Evolutionary conservation across 805 yeast genomes (phyloP).

Genomic region (Myxozyma vanderwaltii): DNA sequence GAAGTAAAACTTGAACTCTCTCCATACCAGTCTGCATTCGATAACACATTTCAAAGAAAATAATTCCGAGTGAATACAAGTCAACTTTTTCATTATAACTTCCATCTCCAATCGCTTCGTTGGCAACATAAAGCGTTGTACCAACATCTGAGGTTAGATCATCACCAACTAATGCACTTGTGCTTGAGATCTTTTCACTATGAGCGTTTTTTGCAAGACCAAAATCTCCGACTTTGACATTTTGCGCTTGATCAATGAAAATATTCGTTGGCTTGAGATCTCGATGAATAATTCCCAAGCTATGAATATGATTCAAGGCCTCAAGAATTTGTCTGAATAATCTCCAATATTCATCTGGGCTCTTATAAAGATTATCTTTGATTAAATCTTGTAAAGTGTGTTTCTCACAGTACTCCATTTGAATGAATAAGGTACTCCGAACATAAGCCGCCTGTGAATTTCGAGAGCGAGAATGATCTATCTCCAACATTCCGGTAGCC

Average conservation of each 20-base stretch:
- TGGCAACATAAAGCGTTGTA: slow-evolving; percentile 89
- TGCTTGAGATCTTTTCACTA: slow-evolving; percentile 33
- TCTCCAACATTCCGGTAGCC: background rate
- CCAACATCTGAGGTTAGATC: slow-evolving; percentile 92
- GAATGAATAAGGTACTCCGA: slow-evolving; percentile 72
- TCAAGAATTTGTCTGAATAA: slow-evolving; percentile 83
- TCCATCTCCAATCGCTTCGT: slow-evolving; percentile 72
- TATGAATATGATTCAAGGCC: slow-evolving; percentile 86
- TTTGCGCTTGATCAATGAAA: slow-evolving; percentile 85
- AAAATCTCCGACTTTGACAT: slow-evolving; percentile 94
- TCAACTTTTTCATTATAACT: slow-evolving; percentile 90
- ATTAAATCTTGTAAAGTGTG: slow-evolving; percentile 85
- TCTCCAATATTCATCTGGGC: slow-evolving; percentile 86
- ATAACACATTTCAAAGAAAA: slow-evolving; percentile 93
- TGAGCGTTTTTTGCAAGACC: slow-evolving; percentile 94
- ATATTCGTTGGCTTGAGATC: slow-evolving; percentile 95
- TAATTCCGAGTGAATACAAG: slow-evolving; percentile 91
- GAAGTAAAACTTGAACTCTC: slow-evolving; percentile 70
- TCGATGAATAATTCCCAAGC: slow-evolving; percentile 92
- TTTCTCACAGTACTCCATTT: slow-evolving; percentile 98
- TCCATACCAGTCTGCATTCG: slow-evolving; percentile 92
- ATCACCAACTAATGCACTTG: slow-evolving; percentile 8
- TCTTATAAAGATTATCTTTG: slow-evolving; percentile 67
- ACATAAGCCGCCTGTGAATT: background rate
- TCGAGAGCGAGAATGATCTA: background rate